These are phyloP conservation scores for Aspergillus conjunctus DNA, from an alignment of 495 filamentous ascomycete genomes.

Conservation along the genomic window DNA sequence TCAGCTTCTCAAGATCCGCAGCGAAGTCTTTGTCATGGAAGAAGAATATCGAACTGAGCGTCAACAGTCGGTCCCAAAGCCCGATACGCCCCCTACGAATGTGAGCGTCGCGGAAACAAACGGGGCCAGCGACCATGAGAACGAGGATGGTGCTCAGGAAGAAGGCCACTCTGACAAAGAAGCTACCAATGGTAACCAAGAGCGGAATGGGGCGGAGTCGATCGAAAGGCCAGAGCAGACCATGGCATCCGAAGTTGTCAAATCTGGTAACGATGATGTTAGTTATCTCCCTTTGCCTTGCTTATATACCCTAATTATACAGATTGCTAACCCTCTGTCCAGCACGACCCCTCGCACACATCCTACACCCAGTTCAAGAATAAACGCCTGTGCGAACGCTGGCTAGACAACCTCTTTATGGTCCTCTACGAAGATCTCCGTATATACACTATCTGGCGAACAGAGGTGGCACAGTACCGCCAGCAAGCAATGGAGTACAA, in stretches of 20 bases:
- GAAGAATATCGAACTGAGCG: slow-evolving; percentile 95
- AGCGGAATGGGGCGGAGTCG: slow-evolving; percentile 43
- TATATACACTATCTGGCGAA: slow-evolving; percentile 98
- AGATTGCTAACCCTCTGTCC: slow-evolving; percentile 20
- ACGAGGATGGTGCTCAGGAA: slow-evolving; percentile 40
- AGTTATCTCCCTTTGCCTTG: slow-evolving; percentile 29
- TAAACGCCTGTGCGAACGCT: slow-evolving; percentile 94
- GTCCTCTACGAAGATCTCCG: slow-evolving; percentile 96
- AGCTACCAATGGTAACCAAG: slow-evolving; percentile 36
- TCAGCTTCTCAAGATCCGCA: slow-evolving; percentile 86
- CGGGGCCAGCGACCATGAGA: slow-evolving; percentile 38
- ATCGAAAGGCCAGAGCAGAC: slow-evolving; percentile 83
- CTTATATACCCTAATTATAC: background rate
- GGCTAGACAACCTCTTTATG: slow-evolving; percentile 99
- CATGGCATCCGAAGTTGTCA: slow-evolving; percentile 77
- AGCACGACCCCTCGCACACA: slow-evolving; percentile 51
- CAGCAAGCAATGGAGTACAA: slow-evolving; percentile 90
- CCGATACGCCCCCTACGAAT: slow-evolving; percentile 6
- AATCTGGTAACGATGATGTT: slow-evolving; percentile 78
- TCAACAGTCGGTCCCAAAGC: slow-evolving; percentile 59
- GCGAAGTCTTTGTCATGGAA: slow-evolving; percentile 99
- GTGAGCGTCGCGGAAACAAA: slow-evolving; percentile 38
- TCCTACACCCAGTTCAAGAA: slow-evolving; percentile 78
- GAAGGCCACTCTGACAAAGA: slow-evolving; percentile 26
- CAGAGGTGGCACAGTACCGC: slow-evolving; percentile 90